Conservation (phyloP, 805 yeast genomes). For the Candida krabiensis region DNA sequence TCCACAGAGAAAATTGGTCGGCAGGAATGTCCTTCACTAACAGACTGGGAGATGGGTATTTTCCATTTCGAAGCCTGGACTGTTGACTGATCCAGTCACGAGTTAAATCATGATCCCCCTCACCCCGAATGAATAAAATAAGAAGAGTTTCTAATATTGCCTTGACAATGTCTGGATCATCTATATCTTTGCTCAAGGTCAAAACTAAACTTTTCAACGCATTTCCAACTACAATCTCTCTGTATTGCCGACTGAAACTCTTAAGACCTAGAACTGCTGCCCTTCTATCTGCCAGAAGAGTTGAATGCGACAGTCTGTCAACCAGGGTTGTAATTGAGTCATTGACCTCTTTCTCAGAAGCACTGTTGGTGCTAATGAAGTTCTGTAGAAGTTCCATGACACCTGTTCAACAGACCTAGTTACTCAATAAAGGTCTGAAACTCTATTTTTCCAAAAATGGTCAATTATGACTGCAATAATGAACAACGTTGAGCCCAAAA, state of each 20-base stretch:
- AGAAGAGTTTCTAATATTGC: slow-evolving; percentile 84
- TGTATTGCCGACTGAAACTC: slow-evolving; percentile 81
- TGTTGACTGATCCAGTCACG: slow-evolving; percentile 73
- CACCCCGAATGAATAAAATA: slow-evolving; percentile 70
- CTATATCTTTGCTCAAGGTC: slow-evolving; percentile 62
- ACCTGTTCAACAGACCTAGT: background rate
- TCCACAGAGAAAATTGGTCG: slow-evolving; percentile 92
- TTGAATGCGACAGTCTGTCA: slow-evolving; percentile 82
- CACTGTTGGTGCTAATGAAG: slow-evolving; percentile 33
- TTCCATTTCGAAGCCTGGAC: slow-evolving; percentile 71
- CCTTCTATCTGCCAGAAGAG: slow-evolving; percentile 77
- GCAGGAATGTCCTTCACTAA: slow-evolving; percentile 52
- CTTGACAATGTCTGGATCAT: slow-evolving; percentile 67
- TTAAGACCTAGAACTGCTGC: slow-evolving; percentile 90
- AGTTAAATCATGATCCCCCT: slow-evolving; percentile 60
- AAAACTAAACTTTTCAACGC: slow-evolving; percentile 74
- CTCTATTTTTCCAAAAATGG: too few species aligned
- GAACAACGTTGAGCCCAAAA: too few species aligned
- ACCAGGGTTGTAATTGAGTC: slow-evolving; percentile 88
- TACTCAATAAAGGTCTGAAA: too few species aligned
- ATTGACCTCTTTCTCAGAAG: slow-evolving; percentile 46
- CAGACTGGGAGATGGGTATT: slow-evolving; percentile 72
- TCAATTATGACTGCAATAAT: too few species aligned
- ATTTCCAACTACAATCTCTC: slow-evolving; percentile 88
- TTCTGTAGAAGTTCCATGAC: slow-evolving; percentile 36